Base-by-base conservation (phyloP, 345 rosid species). In the Camelina sativa region DNA sequence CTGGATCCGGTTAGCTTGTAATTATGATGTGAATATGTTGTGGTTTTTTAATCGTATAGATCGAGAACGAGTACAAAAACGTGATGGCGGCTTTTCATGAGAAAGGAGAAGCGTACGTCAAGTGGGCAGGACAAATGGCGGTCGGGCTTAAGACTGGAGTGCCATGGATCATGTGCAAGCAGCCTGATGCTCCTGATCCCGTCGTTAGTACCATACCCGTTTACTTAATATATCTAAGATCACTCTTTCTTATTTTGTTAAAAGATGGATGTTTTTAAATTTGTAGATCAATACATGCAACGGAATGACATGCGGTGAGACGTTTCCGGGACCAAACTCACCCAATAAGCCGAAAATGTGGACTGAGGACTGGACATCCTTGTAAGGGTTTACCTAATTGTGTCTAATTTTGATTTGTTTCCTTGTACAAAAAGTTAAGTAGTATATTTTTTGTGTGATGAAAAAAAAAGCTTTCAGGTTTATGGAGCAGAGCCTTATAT, bases 121-220 rank as follows among this genome's bases (percentile, higher is more conserved):
- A 41, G 7, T 94, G 97, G 97, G 97, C 97, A 4, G 96, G 85
- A 20, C 72, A 79, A 62, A 91, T 91, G 96, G 96, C 95, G 0
- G 91, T 88, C 3, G 88, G 81, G 3, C 87, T 87, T 3, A 62
- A 84, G 38, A 87, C 96, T 0, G 97, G 96, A 7, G 97, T 91
- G n/a, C 98, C 98, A 30, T 94, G 98, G 98, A 81, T 86, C 11
- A 94, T 94, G 98, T 91, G 98, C 86, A 90, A 89, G 76, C 93
- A 90, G 78, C 60, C 81, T 1, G 96, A 94, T 72, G 96, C 97
- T 64, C 97, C 98, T 28, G 93, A 88, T 67, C 97, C 95, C 0
- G 92, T 91, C 86, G 98, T 93, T 40, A 48, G 86, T 64, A 52
- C 64, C 50, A 10, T 20, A 35, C 58, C 25, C 5, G 40, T 47